phyloP scores from a whole-genome alignment of 2,329 filamentous ascomycete species.

The Talaromyces piceae region DNA sequence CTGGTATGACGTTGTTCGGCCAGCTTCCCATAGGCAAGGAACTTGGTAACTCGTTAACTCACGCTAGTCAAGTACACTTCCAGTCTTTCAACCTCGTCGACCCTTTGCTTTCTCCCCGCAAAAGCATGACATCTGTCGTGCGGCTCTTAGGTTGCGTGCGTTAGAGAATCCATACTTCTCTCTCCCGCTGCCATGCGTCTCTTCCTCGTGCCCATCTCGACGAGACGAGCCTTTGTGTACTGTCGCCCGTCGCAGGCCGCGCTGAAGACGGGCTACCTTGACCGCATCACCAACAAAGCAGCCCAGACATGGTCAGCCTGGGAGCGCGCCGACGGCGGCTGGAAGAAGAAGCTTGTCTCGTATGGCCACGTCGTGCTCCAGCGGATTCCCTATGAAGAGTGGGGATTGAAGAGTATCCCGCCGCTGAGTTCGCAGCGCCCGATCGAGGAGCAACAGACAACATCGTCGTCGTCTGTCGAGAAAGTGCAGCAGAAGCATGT shows the following conservation, averaged over 20 bases:
- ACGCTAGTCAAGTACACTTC: too few species aligned
- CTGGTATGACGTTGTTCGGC: conserved; percentile 14
- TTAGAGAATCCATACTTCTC: conserved; percentile 3
- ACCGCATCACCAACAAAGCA: conserved; percentile 64
- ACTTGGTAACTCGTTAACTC: too few species aligned
- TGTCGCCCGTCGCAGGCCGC: conserved; percentile 63
- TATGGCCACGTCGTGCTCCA: conserved; percentile 82
- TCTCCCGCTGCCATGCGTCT: conserved; percentile 64
- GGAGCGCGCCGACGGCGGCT: conserved; percentile 76
- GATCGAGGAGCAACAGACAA: conserved; percentile 54
- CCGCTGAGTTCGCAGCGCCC: conserved; percentile 63
- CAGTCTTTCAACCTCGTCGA: neutral
- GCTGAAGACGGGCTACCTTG: conserved; percentile 48
- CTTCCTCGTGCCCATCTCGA: conserved; percentile 88
- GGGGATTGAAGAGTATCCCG: conserved; percentile 92
- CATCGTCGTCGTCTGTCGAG: too few species aligned
- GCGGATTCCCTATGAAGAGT: conserved; percentile 92
- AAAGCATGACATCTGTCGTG: conserved; percentile 18
- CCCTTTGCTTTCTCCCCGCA: neutral
- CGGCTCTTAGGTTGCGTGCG: conserved; percentile 13
- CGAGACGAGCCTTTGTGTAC: conserved; percentile 83
- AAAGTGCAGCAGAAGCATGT: conserved; percentile 52
- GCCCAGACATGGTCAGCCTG: conserved; percentile 74
- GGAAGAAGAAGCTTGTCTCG: conserved; percentile 78
- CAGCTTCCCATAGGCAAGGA: too few species aligned